Evolutionary conservation across 2,329 filamentous ascomycete genomes (phyloP), one percentile per base, ranked within the genome.

Genomic region (Thelonectria discophora): DNA sequence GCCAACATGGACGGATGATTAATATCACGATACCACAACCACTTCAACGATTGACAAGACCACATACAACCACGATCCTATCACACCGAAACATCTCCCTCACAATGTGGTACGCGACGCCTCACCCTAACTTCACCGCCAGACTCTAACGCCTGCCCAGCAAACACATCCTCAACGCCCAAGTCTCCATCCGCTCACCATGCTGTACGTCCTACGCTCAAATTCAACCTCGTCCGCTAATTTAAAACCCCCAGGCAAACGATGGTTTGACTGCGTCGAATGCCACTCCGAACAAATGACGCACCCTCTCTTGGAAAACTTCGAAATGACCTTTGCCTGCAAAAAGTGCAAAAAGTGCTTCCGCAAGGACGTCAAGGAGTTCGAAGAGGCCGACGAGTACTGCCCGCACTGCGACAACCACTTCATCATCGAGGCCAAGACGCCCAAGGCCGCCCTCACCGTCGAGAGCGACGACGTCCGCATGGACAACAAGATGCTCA

Each of bases 261-360:
- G 97, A 83, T 99, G 96, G 96, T 99, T 97, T 81, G 95, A 99
- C 82, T 99, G 95, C 80, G 91, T 92, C 67, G 91, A 97, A 77
- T 99, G 95, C 81, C 95, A 99, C 80, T 81, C 81, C 55, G 95
- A 99, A 77, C 83, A 87, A 64, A 90, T 96, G 78, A 79, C 82
- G 63, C 95, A 98, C 77, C 80, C 85, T 39, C 88, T 99, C 20
- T 80, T 86, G 55, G 91, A 97, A 79, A 84, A 83, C 66, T 84
- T 89, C 70, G 95, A 99, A 74, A 97, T 99, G 93, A 86, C 83
- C 39, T 98, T 99, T 74, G 93, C 92, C 54, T 99, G 95, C 86
- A 99, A 99, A 74, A 99, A 99, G 82, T 99, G 95, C 88, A 94
- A 91, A 71, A 99, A 99, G 80, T 94, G 90, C 79, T 99, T 99